Base-by-base conservation (phyloP, 768 basidiomycete species). In the Russula griseocarnosa region DNA sequence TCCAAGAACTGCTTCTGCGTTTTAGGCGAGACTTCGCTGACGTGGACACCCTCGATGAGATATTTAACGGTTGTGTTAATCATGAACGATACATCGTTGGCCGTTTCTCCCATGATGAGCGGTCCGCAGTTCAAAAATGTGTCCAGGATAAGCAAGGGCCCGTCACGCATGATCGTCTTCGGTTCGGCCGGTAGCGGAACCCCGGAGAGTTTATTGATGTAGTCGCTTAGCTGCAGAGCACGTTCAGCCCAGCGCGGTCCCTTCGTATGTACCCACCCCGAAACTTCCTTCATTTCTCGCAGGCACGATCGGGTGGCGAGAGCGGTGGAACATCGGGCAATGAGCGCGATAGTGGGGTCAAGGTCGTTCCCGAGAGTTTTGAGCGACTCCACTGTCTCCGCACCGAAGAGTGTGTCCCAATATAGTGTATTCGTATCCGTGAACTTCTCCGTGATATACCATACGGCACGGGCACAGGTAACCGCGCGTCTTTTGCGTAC, bases 401-500 rank as follows among this genome's bases (percentile, higher is more conserved):
- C 36, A 3, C 63, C 65, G 32, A 66, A 66, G 26, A 58, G 56
- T 10, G 53, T 64, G 26, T 66, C 63, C 65, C 65, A 66, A 52
- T 28, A 66, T 11, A 56, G 53, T 10, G 44, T 49, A 0, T 22
- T 32, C n/a, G 32, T 36, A 8, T 42, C 51, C 7, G 32, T 46
- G 53, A 58, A 66, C 47, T 64, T 65, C 53, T 58, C 62, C n/a
- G 65, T 66, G n/a, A 66, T n/a, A 30, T 30, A n/a, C 63, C 63
- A 66, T 16, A 40, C 34, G 3, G 65, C 56, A 20, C 62, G 57
- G 20, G 32, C 28, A 32, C 65, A 66, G 1, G 49, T 26, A 11
- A 55, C 32, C n/a, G 52, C 57, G 46, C 65, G 65, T 7, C 49
- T 26, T n/a, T 32, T 49, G 24, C 65, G 56, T 24, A 42, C 28